Percentiles rank a stretch among this genome's conserved stretches.
Evolutionary conservation across 2,329 filamentous ascomycete species (phyloP).

Genomic region (Monosporascus ibericus): DNA sequence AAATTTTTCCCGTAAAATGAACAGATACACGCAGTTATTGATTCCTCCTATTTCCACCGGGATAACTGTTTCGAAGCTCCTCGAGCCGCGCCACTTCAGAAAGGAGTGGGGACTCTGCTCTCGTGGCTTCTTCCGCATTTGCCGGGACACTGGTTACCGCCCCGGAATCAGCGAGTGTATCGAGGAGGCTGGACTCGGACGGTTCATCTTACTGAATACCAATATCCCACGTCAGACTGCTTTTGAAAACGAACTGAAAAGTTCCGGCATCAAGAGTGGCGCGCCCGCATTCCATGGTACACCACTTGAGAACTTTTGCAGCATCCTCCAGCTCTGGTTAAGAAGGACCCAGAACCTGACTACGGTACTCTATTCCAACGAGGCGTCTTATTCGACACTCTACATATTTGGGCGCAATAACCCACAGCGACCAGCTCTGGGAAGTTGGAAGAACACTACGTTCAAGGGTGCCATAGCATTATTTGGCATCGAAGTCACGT

Average conservation of each 20-base stretch:
- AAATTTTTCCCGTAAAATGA: neutral
- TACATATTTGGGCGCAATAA: neutral
- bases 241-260: neutral
- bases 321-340: neutral
- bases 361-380: neutral
- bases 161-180: neutral
- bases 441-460: neutral
- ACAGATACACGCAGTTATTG: neutral
- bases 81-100: neutral
- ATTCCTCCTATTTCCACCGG: neutral
- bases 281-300: neutral
- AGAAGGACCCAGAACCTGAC: neutral
- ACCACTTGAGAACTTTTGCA: neutral
- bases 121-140: neutral
- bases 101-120: neutral
- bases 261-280: neutral
- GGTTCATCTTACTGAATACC: neutral
- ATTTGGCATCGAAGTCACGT: neutral
- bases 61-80: neutral
- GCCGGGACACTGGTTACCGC: neutral
- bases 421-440: neutral
- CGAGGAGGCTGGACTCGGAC: neutral
- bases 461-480: neutral
- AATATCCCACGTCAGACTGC: neutral
- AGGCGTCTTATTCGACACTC: neutral